Conservation (phyloP, 768 basidiomycete species). For the Tephrocybe sp. region DNA sequence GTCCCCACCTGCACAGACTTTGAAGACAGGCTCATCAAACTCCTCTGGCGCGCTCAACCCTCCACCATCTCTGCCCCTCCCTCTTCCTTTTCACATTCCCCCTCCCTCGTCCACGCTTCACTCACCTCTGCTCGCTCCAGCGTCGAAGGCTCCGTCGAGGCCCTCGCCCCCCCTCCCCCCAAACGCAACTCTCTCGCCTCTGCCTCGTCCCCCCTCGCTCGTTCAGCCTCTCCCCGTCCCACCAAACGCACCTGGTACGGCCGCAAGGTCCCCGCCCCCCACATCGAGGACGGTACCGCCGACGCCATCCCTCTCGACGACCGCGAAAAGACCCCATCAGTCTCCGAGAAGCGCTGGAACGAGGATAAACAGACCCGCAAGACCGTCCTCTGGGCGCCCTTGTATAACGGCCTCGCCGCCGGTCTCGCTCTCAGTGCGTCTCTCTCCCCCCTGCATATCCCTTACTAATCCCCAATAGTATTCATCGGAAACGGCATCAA, state of each 20-base stretch:
- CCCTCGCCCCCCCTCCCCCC: neutral
- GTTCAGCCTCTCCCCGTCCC: neutral
- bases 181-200: slow-evolving; percentile 4
- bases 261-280: slow-evolving; percentile 36
- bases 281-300: slow-evolving; percentile 5
- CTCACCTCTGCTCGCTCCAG: slow-evolving; percentile 17
- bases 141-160: slow-evolving; percentile 16
- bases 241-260: slow-evolving; percentile 55
- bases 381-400: slow-evolving; percentile 55
- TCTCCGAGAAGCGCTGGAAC: slow-evolving; percentile 6
- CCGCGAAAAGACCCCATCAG: slow-evolving; percentile 9
- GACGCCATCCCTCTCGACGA: neutral
- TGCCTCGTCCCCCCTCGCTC: neutral
- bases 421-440: slow-evolving; percentile 53
- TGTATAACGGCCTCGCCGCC: slow-evolving; percentile 65
- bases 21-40: slow-evolving; percentile 75
- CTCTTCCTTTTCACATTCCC: slow-evolving; percentile 19
- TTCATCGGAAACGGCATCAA: slow-evolving; percentile 68
- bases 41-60: slow-evolving; percentile 67
- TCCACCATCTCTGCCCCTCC: slow-evolving; percentile 27
- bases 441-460: slow-evolving; percentile 32
- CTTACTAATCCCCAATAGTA: slow-evolving; percentile 40
- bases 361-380: slow-evolving; percentile 19
- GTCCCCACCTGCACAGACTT: slow-evolving; percentile 74
- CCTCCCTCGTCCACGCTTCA: neutral